Conservation (phyloP, 2,329 filamentous ascomycete species). For the Gnomoniopsis smithogilvyi region DNA sequence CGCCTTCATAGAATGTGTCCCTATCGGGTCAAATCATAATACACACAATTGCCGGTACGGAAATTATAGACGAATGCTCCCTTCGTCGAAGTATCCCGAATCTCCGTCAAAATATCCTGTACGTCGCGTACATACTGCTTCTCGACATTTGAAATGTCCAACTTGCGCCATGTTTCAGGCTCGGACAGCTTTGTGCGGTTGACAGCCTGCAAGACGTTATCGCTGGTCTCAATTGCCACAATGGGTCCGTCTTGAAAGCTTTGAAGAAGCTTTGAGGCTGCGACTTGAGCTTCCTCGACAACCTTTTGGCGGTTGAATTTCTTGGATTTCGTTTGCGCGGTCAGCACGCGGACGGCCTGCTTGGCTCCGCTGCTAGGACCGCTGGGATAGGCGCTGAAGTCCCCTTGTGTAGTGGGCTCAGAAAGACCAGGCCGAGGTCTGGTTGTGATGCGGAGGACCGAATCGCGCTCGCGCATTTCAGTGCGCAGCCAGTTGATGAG, state of each 20-base stretch:
- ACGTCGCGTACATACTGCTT: constrained; percentile 80
- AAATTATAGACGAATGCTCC: constrained; percentile 94
- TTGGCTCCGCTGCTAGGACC: constrained; percentile 33
- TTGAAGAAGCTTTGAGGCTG: constrained; percentile 60
- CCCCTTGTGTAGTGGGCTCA: constrained; percentile 4
- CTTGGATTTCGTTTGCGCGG: constrained; percentile 79
- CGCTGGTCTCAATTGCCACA: constrained; percentile 82
- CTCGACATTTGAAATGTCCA: constrained; percentile 75
- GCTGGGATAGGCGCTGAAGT: constrained; percentile 24
- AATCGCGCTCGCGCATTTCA: constrained; percentile 78
- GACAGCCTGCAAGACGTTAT: constrained; percentile 76
- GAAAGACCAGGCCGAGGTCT: background rate
- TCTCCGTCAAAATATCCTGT: constrained; percentile 69
- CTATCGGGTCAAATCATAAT: constrained; percentile 66
- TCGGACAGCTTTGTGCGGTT: constrained; percentile 73
- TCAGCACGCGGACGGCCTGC: constrained; percentile 80
- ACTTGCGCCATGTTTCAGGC: constrained; percentile 75
- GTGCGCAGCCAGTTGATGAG: constrained; percentile 76
- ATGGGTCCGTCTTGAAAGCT: constrained; percentile 76
- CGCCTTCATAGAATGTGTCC: background rate
- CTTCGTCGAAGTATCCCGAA: constrained; percentile 53
- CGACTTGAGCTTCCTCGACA: constrained; percentile 70
- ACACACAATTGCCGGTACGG: constrained; percentile 75
- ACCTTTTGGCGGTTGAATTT: constrained; percentile 88
- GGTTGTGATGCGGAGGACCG: constrained; percentile 39